Conservation (phyloP, 2,329 filamentous ascomycete genomes). For the Coleophoma cylindrospora region DNA sequence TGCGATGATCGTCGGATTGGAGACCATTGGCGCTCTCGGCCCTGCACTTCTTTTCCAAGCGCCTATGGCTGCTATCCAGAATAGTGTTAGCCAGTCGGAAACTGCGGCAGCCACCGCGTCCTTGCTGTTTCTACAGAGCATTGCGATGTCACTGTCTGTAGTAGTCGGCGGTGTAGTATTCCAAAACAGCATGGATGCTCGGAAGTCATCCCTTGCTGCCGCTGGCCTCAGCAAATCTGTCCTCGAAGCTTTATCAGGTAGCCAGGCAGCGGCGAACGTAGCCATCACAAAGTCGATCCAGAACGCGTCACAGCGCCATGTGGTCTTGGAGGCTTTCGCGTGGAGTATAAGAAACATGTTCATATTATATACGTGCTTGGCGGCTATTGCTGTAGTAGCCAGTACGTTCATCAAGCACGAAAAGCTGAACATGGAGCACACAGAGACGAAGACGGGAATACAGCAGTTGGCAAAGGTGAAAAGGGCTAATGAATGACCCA, state of each 20-base stretch:
- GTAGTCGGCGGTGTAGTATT: conserved; percentile 40
- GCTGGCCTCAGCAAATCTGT: not conserved
- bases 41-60: conserved; percentile 63
- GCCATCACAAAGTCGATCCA: not conserved
- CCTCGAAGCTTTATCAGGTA: too few relatives aligned
- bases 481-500: too few relatives aligned
- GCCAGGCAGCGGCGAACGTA: not conserved
- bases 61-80: conserved; percentile 62
- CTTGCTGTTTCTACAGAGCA: conserved; percentile 50
- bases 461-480: not conserved
- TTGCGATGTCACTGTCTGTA: conserved; percentile 35
- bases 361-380: not conserved
- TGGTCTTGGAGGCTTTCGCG: not conserved
- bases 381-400: not conserved
- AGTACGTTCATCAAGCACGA: not conserved
- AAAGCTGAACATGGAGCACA: not conserved
- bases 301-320: not conserved
- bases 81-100: conserved; percentile 52
- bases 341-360: not conserved
- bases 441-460: not conserved
- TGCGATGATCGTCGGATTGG: conserved; percentile 51
- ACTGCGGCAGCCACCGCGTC: conserved; percentile 61
- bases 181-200: conserved; percentile 30
- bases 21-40: conserved; percentile 55
- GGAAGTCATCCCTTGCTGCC: not conserved